Base-by-base conservation (phyloP, 2,329 filamentous ascomycete genomes). In the Paecilomyces formosus region DNA sequence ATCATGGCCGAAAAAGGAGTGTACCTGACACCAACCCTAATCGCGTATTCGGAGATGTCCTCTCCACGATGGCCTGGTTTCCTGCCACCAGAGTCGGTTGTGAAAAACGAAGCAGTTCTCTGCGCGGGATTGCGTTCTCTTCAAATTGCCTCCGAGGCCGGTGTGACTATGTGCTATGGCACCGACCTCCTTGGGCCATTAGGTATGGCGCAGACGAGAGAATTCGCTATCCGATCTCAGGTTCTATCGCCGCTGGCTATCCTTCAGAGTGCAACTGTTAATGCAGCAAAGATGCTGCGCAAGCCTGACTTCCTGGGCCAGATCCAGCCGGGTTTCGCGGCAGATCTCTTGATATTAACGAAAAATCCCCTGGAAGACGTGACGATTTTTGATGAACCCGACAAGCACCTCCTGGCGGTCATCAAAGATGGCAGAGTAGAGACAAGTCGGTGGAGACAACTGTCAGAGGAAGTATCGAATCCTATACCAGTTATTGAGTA, bases 331-430 rank as follows among this genome's bases (percentile, higher is more conserved):
- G 82, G 81, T 0, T 82, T 79, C 59, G 69, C 72, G 1, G 83
- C 82, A 0, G 83, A 86, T 66, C 52, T 86, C 50, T 61, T 85
- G 30, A 70, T 85, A 2, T 63, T 85, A 50, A 78, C 78, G 45
- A 63, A 64, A 50, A 84, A 84, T 63, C 83, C 83, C 1, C 66
- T 86, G 55, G 76, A 83, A n/a, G 77, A 85, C 64, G 76, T 85
- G 18, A 73, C 74, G 0, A 70, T 84, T 3, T 65, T 86, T 26
- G 80, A 80, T 60, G 64, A 72, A 49, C 77, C 77, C 2, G 77
- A 83, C 55, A 72, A 75, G 63, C 72, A 76, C 18, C 58, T 84
- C 7, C 62, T 83, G 51, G 78, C 74, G 2, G 81, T 85, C 0
- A 72, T 85, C 21, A 85, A 85, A 65, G 82, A 82, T 39, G 82